Base-by-base conservation (phyloP, 1,139 yeast species). In the Saccharomyces hybrid region DNA sequence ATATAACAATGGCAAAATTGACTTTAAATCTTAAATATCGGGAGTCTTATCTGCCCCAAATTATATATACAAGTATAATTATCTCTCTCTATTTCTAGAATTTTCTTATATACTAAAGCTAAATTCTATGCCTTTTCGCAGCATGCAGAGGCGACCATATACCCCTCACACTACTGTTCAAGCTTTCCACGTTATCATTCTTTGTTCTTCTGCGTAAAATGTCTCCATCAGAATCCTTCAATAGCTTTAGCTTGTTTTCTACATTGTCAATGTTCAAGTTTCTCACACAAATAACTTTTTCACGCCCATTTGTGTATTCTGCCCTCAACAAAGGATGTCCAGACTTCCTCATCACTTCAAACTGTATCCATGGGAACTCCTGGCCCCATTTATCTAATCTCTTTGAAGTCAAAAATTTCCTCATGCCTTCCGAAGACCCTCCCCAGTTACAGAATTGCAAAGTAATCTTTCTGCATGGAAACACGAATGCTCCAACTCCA, bases 71-170 rank as follows among this genome's bases (percentile, higher is more conserved):
- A 34, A 4, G 42, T 8, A 14, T 11, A 13, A 7, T 16, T 16
- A 16, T 14, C 14, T 34, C 23, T 8, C 23, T n/a, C 42, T 34
- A 16, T 11, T 34, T 8, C 42, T 11, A 16, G 16, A 9, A 8
- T 26, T 27, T 50, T 27, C 20, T 9, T 44, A 50, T 42, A 44
- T 27, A 32, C 42, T 27, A 49, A 4, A 32, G 38, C 68, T 75
- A 88, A 54, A 88, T 80, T 67, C 78, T 84, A 74, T 81, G 84
- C 73, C 95, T 82, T 67, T 75, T 76, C 44, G 76, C 75, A 70
- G 87, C 85, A 69, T 93, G 97, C 76, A 93, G 78, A 55, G 99
- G 99, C 51, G 97, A 89, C 99, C 99, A 93, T 53, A 93, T 78
- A 65, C 99, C 99, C 78, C 99, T 86, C 16, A 93, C 93, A 52